These are phyloP conservation scores for Penicillium sp. DNA, from an alignment of 2,329 filamentous ascomycete genomes.

Conservation along the genomic window DNA sequence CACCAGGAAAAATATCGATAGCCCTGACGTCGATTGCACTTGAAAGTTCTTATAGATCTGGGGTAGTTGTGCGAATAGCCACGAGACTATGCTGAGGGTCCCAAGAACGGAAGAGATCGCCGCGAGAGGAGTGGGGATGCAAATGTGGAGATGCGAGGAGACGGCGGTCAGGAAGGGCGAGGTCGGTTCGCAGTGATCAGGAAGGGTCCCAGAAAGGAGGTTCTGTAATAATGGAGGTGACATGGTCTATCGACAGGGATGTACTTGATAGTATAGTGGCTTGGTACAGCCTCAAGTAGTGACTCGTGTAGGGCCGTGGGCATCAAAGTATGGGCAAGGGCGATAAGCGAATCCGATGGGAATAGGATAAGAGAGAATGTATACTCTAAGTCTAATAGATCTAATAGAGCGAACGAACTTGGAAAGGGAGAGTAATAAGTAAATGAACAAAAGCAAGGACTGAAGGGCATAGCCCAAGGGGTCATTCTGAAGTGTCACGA, in stretches of 20 bases:
- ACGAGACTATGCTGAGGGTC: conserved; percentile 55
- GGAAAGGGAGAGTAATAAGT: not conserved
- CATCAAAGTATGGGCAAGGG: conserved; percentile 1
- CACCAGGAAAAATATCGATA: conserved; percentile 57
- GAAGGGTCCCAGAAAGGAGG: conserved; percentile 35
- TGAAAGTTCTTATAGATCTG: conserved; percentile 62
- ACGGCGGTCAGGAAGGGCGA: conserved; percentile 49
- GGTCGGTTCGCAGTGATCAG: conserved; percentile 53
- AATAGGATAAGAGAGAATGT: not conserved
- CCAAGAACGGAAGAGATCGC: conserved; percentile 55
- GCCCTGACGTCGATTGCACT: conserved; percentile 54
- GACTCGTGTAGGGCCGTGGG: not conserved
- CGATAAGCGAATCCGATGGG: conserved; percentile 6
- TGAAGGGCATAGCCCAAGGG: not conserved
- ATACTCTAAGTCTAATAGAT: not conserved
- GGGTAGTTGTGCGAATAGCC: conserved; percentile 61
- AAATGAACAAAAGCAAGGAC: not conserved
- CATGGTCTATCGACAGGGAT: conserved; percentile 17
- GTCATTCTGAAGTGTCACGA: conserved; percentile 8
- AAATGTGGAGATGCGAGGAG: conserved; percentile 53
- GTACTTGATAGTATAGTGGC: not conserved
- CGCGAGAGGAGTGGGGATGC: conserved; percentile 55
- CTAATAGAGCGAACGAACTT: not conserved
- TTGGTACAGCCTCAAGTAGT: not conserved
- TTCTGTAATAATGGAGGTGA: conserved; percentile 24